Percentiles rank a stretch among this genome's conserved stretches.
Conservation (phyloP, 495 filamentous ascomycete genomes). For the Parachaetomium inaequale region DNA sequence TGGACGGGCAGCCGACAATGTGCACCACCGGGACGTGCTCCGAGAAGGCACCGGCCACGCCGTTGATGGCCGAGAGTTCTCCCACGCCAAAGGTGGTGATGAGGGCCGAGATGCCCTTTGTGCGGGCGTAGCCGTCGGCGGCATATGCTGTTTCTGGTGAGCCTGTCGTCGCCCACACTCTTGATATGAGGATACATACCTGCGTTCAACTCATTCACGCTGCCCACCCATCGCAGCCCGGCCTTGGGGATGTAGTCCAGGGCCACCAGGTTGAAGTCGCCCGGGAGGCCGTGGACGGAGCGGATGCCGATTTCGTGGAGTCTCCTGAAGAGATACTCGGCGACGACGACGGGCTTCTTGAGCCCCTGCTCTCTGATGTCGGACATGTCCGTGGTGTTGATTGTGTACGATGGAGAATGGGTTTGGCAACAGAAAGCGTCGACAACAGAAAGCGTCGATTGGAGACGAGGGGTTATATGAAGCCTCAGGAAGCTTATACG, state of each 20-base stretch:
- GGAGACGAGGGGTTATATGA: background rate
- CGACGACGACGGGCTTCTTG: slow-evolving; percentile 46
- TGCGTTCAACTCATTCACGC: slow-evolving; percentile 79
- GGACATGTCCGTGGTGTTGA: slow-evolving; percentile 6
- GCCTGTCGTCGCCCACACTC: background rate
- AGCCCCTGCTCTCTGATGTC: slow-evolving; percentile 39
- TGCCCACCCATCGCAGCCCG: slow-evolving; percentile 72
- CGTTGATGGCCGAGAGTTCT: slow-evolving; percentile 72
- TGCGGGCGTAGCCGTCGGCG: slow-evolving; percentile 74
- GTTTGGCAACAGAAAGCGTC: background rate
- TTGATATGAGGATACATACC: slow-evolving; percentile 37
- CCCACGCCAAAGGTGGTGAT: slow-evolving; percentile 80
- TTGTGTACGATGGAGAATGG: background rate
- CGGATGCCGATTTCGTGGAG: slow-evolving; percentile 65
- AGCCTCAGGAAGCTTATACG: background rate
- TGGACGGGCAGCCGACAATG: slow-evolving; percentile 71
- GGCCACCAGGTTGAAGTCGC: slow-evolving; percentile 70
- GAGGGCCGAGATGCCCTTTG: slow-evolving; percentile 68
- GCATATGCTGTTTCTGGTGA: slow-evolving; percentile 56
- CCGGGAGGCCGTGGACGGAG: slow-evolving; percentile 68
- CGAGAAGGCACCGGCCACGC: slow-evolving; percentile 65
- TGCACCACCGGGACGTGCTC: slow-evolving; percentile 78
- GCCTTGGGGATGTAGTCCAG: slow-evolving; percentile 63
- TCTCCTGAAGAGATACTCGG: slow-evolving; percentile 66
- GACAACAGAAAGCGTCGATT: background rate